Evolutionary conservation across 2,329 filamentous ascomycete species (phyloP).

Genomic region (Apiospora phragmitis): DNA sequence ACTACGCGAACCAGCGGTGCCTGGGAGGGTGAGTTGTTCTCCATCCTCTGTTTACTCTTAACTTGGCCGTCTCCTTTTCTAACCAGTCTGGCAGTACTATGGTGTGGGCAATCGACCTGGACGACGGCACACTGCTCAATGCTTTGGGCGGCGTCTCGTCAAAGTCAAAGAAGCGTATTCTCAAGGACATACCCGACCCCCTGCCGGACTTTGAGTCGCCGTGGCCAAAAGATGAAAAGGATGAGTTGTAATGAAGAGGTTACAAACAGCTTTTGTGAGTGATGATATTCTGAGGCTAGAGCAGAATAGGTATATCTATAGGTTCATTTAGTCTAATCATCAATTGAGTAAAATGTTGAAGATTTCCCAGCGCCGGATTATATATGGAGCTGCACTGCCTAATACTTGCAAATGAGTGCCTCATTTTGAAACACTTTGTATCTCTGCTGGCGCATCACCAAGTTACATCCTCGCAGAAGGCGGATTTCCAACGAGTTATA

Average conservation of each 20-base stretch:
- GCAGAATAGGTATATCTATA: too few species aligned
- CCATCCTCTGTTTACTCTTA: too few species aligned
- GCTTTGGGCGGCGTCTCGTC: conserved; percentile 16
- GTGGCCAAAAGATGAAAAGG: neutral
- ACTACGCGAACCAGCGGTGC: conserved; percentile 26
- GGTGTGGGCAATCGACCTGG: conserved; percentile 33
- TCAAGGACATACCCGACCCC: neutral
- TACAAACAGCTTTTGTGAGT: neutral
- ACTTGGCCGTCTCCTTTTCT: too few species aligned
- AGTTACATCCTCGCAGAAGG: too few species aligned
- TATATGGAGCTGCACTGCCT: too few species aligned
- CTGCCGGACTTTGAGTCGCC: conserved; percentile 3
- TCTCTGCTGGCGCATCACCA: too few species aligned
- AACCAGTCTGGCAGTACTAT: conserved; percentile 19
- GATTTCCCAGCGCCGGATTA: too few species aligned
- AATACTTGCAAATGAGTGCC: too few species aligned
- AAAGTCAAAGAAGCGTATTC: conserved; percentile 10
- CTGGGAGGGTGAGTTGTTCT: conserved; percentile 37
- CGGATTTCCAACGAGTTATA: too few species aligned
- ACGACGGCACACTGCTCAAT: conserved; percentile 25
- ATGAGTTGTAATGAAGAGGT: neutral
- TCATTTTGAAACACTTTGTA: too few species aligned
- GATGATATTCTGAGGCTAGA: neutral
- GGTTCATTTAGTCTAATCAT: too few species aligned
- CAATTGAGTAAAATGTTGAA: too few species aligned